A percentile compares a stretch with the other conserved stretches of the same genome.
Conservation (phyloP, 1,284 basidiomycete genomes). For the Fomitopsis pinicola region DNA sequence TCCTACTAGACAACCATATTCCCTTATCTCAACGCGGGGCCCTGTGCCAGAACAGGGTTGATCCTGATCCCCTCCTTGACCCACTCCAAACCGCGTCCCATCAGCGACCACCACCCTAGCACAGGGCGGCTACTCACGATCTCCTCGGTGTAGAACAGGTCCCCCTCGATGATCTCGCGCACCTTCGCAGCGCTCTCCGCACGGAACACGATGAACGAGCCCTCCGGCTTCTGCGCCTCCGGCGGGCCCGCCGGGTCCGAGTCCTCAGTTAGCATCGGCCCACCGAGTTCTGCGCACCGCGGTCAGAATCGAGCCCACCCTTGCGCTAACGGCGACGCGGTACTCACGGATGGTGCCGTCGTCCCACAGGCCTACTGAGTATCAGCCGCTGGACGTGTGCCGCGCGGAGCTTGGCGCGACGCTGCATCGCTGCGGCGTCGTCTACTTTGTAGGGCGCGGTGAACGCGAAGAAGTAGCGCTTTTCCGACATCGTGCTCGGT, state of each 20-base stretch:
- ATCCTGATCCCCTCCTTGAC: background rate
- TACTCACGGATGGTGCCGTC: background rate
- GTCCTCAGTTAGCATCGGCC: background rate
- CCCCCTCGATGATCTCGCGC: background rate
- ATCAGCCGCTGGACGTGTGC: background rate
- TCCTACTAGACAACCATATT: no score
- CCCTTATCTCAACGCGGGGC: background rate
- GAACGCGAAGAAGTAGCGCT: background rate
- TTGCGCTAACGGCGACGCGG: background rate
- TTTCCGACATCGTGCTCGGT: background rate
- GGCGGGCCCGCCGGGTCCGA: background rate
- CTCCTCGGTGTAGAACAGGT: background rate
- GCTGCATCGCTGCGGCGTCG: background rate
- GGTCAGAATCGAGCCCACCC: background rate
- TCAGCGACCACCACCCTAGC: background rate
- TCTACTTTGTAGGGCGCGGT: background rate
- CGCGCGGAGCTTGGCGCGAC: background rate
- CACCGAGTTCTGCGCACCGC: background rate
- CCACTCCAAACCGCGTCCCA: background rate
- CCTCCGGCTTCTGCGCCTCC: background rate
- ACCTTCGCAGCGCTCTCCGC: background rate
- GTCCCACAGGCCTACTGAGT: background rate
- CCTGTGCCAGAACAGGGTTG: background rate
- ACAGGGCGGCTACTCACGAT: background rate
- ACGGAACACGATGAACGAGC: conserved; percentile 1